Evolutionary conservation across 768 basidiomycete species (phyloP).

Genomic region (Lactarius deliciosus): DNA sequence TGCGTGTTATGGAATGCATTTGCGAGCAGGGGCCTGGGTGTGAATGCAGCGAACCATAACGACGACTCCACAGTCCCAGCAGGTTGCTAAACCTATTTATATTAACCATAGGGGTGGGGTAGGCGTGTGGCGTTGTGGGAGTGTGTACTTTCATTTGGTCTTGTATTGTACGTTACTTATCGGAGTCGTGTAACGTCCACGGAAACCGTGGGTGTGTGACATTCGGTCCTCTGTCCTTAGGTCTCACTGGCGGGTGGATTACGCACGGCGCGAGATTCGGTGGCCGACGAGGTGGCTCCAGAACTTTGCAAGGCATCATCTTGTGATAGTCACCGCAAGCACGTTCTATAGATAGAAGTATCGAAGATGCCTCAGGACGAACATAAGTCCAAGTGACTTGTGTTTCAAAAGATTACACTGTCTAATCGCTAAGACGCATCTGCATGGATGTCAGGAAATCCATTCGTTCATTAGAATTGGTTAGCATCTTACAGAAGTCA

Average conservation of each 20-base stretch:
- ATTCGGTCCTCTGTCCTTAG: too few relatives aligned
- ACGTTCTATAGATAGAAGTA: neutral
- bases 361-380: neutral
- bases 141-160: too few relatives aligned
- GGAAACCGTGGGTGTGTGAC: too few relatives aligned
- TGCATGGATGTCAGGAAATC: slow-evolving; percentile 1
- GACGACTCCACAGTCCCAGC: slow-evolving; percentile 37
- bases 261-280: too few relatives aligned
- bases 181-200: too few relatives aligned
- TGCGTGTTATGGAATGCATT: slow-evolving; percentile 49
- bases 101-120: neutral
- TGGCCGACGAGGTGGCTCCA: too few relatives aligned
- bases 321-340: too few relatives aligned
- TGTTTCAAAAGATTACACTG: neutral
- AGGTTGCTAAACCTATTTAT: slow-evolving; percentile 32
- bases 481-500: slow-evolving; percentile 30
- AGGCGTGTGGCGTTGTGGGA: too few relatives aligned
- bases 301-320: too few relatives aligned
- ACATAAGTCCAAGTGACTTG: neutral
- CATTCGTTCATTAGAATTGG: neutral
- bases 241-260: too few relatives aligned
- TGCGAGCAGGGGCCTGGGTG: slow-evolving; percentile 51
- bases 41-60: slow-evolving; percentile 37
- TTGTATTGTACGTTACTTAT: too few relatives aligned
- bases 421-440: slow-evolving; percentile 12